Evolutionary conservation across 208 protist species (phyloP).

Genomic region (Leishmania mexicana): DNA sequence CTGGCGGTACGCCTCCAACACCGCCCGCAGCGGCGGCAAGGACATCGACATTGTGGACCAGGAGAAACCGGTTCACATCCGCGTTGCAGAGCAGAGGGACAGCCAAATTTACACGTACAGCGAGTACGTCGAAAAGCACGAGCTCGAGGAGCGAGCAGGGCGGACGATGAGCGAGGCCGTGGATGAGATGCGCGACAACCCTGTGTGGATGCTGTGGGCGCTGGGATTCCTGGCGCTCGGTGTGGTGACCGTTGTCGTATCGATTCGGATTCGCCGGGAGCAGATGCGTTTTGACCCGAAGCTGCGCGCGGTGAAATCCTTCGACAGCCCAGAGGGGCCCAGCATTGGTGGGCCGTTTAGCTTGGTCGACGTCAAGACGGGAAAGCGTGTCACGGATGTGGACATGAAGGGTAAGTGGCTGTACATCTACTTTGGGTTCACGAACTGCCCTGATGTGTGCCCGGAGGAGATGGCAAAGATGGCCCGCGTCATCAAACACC

Average conservation of each 20-base stretch:
- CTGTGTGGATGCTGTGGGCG: conserved; percentile 80
- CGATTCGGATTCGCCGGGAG: conserved; percentile 73
- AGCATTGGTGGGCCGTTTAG: conserved; percentile 83
- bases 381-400: conserved; percentile 65
- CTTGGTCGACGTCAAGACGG: conserved; percentile 57
- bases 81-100: conserved; percentile 72
- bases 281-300: conserved; percentile 81
- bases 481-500: conserved; percentile 67
- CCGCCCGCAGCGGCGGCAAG: conserved; percentile 53
- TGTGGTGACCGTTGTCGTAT: conserved; percentile 74
- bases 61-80: conserved; percentile 73
- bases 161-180: conserved; percentile 51
- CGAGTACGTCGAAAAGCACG: conserved; percentile 80
- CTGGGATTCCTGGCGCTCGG: conserved; percentile 54
- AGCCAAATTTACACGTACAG: conserved; percentile 81
- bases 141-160: conserved; percentile 47
- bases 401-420: conserved; percentile 92
- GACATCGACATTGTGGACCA: conserved; percentile 71
- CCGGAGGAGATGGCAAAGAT: conserved; percentile 96
- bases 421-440: conserved; percentile 98
- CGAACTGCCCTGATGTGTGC: conserved; percentile 97
- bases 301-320: conserved; percentile 70
- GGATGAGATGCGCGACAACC: conserved; percentile 72
- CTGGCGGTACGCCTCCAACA: conserved; percentile 33
- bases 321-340: conserved; percentile 68